Evolutionary conservation across 345 rosid species (phyloP), one percentile per base, ranked within the genome.

Genomic region (Mercurialis annua): DNA sequence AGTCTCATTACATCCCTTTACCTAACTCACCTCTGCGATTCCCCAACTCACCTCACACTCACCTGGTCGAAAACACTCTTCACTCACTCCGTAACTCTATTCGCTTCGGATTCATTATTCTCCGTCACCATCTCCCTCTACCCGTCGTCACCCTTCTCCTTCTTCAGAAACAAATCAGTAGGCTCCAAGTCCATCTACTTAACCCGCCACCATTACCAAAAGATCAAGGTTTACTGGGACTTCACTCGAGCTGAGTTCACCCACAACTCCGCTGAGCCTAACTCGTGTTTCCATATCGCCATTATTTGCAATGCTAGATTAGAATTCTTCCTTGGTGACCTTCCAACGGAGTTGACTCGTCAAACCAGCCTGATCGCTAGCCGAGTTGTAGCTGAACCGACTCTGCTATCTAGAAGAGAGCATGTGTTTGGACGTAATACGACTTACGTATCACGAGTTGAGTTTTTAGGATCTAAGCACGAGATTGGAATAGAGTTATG

Each of bases 181-280:
- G 89, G 85, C n/a, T 85, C 89, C 59, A 85, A 85, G 65, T 78
- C 89, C 67, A 64, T 81, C 71, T 73, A 57, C 63, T 53, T 82
- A 38, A 59, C 78, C 66, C 75, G 63, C 75, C 82, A 75, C 14
- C 79, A 76, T 60, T 62, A 73, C 72, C 79, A 68, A 16, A 77
- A 69, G 70, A 69, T 85, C 79, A 81, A 79, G 81, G 82, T 85
- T 8, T 71, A 85, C 31, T 82, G 89, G 86, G 86, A 82, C 70
- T 82, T 85, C 77, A 85, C 81, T 49, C 59, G 79, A 42, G 79
- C 85, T 6, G 67, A 68, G 42, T 85, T 82, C 75, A 20, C 70
- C 12, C 67, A 68, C 12, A 72, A 77, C 83, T 81, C 86, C 0
- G 89, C 86, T 0, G 86, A 82, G 76, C 89, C 86, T 0, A 82